Conservation (phyloP, 2,329 filamentous ascomycete genomes). For the Colletotrichum sp. region DNA sequence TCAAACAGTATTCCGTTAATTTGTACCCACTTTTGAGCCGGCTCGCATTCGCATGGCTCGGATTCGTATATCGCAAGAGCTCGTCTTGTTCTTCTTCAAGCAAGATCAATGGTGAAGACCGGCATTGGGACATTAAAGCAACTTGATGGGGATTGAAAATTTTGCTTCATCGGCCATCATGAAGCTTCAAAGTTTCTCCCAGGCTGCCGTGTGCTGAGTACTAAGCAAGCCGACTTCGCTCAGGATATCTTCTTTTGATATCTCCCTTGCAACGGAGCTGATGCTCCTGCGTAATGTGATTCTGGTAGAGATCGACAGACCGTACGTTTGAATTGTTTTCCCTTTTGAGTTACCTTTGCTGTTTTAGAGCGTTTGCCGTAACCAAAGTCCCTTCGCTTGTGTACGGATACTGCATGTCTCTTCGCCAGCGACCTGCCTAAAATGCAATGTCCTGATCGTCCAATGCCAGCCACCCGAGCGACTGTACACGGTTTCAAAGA, state of each 20-base stretch:
- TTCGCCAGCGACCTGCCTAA: not conserved
- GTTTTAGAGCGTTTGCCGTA: not conserved
- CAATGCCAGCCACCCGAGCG: not conserved
- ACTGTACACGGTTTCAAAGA: not conserved
- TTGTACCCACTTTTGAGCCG: not conserved
- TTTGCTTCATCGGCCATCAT: not conserved
- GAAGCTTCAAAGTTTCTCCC: accelerated
- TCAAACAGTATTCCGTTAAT: not conserved
- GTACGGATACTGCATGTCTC: not conserved
- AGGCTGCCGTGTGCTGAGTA: not conserved
- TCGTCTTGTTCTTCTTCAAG: not conserved
- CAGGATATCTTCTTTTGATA: not conserved
- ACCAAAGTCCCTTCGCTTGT: not conserved
- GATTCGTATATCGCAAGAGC: not conserved
- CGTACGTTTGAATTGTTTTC: not conserved
- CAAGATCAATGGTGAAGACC: not conserved
- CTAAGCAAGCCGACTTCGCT: not conserved
- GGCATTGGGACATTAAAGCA: not conserved
- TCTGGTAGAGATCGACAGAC: not conserved
- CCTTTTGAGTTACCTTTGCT: not conserved
- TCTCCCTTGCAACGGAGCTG: not conserved
- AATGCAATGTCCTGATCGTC: not conserved
- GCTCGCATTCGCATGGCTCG: not conserved
- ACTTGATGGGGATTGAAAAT: not conserved
- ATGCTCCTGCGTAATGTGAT: accelerated